A percentile compares a stretch with the other conserved stretches of the same genome.
phyloP scores from a whole-genome alignment of 1,284 basidiomycete species.

The Sanghuangporus weigelae region DNA sequence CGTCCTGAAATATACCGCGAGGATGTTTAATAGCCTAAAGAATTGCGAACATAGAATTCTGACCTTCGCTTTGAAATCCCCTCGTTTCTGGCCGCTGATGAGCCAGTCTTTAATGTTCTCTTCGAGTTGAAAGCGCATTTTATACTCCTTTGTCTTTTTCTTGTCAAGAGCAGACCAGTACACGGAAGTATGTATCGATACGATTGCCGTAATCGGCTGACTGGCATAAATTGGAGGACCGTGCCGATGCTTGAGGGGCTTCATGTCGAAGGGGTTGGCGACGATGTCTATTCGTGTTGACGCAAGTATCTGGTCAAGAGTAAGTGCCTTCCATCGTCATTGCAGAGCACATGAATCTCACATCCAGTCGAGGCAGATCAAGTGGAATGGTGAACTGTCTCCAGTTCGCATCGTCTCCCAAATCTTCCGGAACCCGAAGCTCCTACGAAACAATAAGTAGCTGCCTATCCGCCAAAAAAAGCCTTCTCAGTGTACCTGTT shows the following conservation, averaged over 20 bases:
- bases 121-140: conserved; percentile 71
- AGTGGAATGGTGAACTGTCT: conserved; percentile 72
- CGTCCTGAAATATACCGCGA: conserved; percentile 40
- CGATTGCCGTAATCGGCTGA: conserved; percentile 61
- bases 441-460: conserved; percentile 28
- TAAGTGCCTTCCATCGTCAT: neutral
- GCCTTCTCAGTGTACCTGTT: conserved; percentile 31
- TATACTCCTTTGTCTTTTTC: conserved; percentile 39
- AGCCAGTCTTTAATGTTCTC: conserved; percentile 77
- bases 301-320: conserved; percentile 57
- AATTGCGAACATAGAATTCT: conserved; percentile 17
- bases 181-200: conserved; percentile 65
- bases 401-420: conserved; percentile 44
- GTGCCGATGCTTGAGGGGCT: conserved; percentile 22
- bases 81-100: conserved; percentile 73
- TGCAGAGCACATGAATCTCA: conserved; percentile 31
- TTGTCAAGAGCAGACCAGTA: conserved; percentile 59
- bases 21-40: neutral
- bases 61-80: conserved; percentile 68
- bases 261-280: conserved; percentile 28
- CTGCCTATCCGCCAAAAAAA: conserved; percentile 21
- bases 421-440: conserved; percentile 7
- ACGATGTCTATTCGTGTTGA: conserved; percentile 56
- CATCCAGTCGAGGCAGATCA: conserved; percentile 76
- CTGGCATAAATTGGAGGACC: conserved; percentile 58